A percentile compares a stretch with the other conserved stretches of the same genome.
These are phyloP conservation scores for Xylaria curta DNA, from an alignment of 495 filamentous ascomycete genomes.

Conservation along the genomic window DNA sequence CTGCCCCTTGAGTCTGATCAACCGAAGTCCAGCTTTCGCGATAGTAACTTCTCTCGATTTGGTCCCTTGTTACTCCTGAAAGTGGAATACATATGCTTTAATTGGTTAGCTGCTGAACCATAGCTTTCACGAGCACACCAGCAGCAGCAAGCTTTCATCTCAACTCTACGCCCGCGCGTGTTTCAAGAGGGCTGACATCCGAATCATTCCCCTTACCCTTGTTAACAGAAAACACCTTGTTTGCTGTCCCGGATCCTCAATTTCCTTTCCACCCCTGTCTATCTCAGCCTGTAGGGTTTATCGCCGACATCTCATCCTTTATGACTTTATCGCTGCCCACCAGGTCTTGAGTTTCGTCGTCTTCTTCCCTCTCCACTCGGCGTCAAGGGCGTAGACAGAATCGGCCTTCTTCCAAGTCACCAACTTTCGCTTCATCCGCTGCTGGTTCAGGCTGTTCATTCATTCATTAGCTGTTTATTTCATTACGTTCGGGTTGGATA, in stretches of 20 bases:
- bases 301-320: slow-evolving; percentile 40
- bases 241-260: slow-evolving; percentile 24
- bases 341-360: slow-evolving; percentile 34
- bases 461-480: slow-evolving; percentile 40
- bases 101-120: slow-evolving; percentile 19
- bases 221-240: slow-evolving; percentile 25
- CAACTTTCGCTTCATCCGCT: slow-evolving; percentile 55
- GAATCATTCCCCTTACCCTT: slow-evolving; percentile 33
- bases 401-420: slow-evolving; percentile 47
- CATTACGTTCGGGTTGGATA: slow-evolving; percentile 33
- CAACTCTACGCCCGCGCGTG: slow-evolving; percentile 42
- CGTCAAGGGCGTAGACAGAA: slow-evolving; percentile 44
- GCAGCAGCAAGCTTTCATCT: slow-evolving; percentile 31
- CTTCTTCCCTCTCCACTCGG: slow-evolving; percentile 40
- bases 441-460: slow-evolving; percentile 67
- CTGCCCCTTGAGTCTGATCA: slow-evolving; percentile 42
- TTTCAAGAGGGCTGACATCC: slow-evolving; percentile 47
- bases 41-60: slow-evolving; percentile 8
- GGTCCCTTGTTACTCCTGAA: slow-evolving; percentile 8
- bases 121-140: slow-evolving; percentile 28
- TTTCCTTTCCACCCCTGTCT: slow-evolving; percentile 30
- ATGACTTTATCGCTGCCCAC: slow-evolving; percentile 53
- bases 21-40: slow-evolving; percentile 14
- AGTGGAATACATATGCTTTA: neutral
- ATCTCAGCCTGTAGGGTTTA: slow-evolving; percentile 30